Conservation (phyloP, 2,329 filamentous ascomycete genomes). For the Pseudocercospora cruenta region DNA sequence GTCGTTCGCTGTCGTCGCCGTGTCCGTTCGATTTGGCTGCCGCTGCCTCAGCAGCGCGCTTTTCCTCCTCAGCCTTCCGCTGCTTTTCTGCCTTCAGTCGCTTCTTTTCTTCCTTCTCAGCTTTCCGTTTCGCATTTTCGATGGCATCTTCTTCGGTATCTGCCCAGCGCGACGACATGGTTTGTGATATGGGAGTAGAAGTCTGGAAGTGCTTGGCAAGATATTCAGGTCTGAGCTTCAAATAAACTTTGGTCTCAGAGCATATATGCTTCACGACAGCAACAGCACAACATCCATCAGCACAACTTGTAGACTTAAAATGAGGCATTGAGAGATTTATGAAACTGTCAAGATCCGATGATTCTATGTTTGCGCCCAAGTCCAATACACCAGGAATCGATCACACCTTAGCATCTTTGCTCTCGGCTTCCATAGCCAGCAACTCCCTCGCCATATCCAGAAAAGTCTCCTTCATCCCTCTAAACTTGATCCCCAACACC, state of each 20-base stretch:
- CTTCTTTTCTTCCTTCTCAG: conserved; percentile 88
- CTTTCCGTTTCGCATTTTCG: conserved; percentile 71
- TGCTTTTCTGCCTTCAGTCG: conserved; percentile 81
- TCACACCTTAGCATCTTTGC: background rate
- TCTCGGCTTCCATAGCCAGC: background rate
- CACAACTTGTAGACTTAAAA: too few species aligned
- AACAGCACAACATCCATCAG: too few species aligned
- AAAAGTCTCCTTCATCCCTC: background rate
- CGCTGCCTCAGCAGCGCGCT: conserved; percentile 40
- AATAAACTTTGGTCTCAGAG: too few species aligned
- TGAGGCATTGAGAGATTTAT: too few species aligned
- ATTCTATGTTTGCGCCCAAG: too few species aligned
- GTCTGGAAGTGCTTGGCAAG: background rate
- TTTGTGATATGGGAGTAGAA: conserved; percentile 11
- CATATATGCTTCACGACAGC: too few species aligned
- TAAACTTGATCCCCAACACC: conserved; percentile 3
- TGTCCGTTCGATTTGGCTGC: conserved; percentile 32
- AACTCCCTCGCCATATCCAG: conserved; percentile 12
- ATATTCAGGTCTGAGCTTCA: too few species aligned
- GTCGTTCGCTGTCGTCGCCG: conserved; percentile 41
- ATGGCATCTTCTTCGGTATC: conserved; percentile 80
- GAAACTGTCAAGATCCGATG: too few species aligned
- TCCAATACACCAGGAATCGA: too few species aligned
- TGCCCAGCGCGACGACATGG: conserved; percentile 76
- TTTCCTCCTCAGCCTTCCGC: conserved; percentile 63